Conservation (phyloP, 352 stramenopile genomes). For the Phytopythium cucurbitacearum region DNA sequence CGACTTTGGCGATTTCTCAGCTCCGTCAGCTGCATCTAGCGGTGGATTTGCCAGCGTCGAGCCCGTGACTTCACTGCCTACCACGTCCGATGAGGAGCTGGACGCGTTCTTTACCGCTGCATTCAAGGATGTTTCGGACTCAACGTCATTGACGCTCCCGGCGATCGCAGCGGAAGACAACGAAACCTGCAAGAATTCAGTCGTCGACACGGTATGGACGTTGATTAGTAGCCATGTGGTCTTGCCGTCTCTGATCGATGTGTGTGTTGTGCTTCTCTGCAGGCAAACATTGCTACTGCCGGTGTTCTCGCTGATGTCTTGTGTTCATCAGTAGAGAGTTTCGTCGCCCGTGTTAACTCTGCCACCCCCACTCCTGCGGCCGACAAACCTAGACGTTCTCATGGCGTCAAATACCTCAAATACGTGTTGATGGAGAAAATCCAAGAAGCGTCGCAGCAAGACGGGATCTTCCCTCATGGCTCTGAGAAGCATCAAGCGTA, state of each 20-base stretch:
- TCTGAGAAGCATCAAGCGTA: conserved; percentile 60
- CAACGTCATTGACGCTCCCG: conserved; percentile 1
- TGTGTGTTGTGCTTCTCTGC: too few species aligned
- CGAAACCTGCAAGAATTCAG: background rate
- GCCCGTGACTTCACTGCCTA: background rate
- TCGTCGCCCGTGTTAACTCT: too few species aligned
- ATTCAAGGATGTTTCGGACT: conserved; percentile 2
- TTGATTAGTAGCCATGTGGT: too few species aligned
- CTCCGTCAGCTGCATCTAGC: background rate
- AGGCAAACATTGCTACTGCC: too few species aligned
- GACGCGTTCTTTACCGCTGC: conserved; percentile 1
- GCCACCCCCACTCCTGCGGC: too few species aligned
- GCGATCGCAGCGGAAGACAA: background rate
- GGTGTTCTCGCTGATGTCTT: too few species aligned
- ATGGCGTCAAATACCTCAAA: conserved; percentile 52
- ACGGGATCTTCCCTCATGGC: conserved; percentile 65
- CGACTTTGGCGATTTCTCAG: conserved; percentile 27
- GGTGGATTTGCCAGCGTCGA: background rate
- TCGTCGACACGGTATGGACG: background rate
- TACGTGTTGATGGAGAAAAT: conserved; percentile 75
- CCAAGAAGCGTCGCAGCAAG: conserved; percentile 59
- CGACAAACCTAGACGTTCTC: too few species aligned
- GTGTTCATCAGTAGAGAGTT: too few species aligned
- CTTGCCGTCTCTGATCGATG: too few species aligned
- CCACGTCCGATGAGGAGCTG: background rate